Conservation (phyloP, 192 early-diverging fungal genomes). For the Physocladia obscura region DNA sequence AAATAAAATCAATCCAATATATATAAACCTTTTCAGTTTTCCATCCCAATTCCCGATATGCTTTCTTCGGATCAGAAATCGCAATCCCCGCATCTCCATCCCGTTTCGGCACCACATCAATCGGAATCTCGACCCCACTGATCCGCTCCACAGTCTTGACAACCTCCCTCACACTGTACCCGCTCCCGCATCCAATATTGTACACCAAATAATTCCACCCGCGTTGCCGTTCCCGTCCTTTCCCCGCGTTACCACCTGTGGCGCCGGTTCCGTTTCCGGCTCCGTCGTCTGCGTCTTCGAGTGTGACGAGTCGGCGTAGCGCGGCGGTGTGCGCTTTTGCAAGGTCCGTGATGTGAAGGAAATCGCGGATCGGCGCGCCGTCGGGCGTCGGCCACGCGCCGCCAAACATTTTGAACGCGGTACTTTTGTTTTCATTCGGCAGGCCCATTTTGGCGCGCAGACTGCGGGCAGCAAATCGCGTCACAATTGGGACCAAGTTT, state of each 20-base stretch:
- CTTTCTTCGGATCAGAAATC: slow-evolving; percentile 71
- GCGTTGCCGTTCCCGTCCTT: too few relatives aligned
- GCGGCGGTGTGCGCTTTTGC: slow-evolving; percentile 79
- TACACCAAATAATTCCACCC: slow-evolving; percentile 64
- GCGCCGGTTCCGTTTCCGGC: too few relatives aligned
- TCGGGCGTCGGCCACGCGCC: slow-evolving; percentile 77
- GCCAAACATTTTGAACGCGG: slow-evolving; percentile 62
- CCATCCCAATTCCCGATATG: slow-evolving; percentile 63
- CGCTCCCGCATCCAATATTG: slow-evolving; percentile 80
- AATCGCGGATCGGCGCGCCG: slow-evolving; percentile 79
- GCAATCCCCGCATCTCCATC: slow-evolving; percentile 79
- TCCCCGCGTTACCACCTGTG: too few relatives aligned
- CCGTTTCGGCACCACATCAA: slow-evolving; percentile 59
- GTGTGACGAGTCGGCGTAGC: slow-evolving; percentile 35
- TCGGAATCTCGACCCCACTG: slow-evolving; percentile 64
- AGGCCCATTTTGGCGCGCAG: not conserved
- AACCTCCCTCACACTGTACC: slow-evolving; percentile 81
- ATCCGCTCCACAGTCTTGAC: slow-evolving; percentile 69
- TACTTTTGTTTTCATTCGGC: not conserved
- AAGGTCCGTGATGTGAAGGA: slow-evolving; percentile 84
- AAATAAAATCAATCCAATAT: too few relatives aligned
- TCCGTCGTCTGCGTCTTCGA: not conserved
- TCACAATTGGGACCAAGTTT: slow-evolving; percentile 76
- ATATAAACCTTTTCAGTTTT: slow-evolving; percentile 42
- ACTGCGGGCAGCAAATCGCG: slow-evolving; percentile 45